Evolutionary conservation across 2,329 filamentous ascomycete species (phyloP).

Genomic region (Pseudogymnoascus sp.): DNA sequence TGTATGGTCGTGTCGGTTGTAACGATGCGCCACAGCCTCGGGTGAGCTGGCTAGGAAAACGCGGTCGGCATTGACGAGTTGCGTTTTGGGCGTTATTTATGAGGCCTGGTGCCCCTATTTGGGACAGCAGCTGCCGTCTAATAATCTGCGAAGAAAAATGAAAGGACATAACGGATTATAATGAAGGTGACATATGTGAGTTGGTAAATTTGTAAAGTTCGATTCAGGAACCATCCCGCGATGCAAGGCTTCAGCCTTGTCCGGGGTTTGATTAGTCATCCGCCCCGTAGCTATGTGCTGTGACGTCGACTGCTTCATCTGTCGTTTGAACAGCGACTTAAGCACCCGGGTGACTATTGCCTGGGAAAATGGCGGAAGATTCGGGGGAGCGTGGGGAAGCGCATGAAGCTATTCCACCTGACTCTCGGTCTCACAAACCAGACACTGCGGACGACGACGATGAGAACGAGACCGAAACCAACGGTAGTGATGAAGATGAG

Average conservation of each 20-base stretch:
- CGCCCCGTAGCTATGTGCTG: neutral
- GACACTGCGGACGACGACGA: slow-evolving; percentile 14
- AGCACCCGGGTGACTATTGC: neutral
- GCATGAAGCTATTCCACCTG: slow-evolving; percentile 16
- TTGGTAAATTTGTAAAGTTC: neutral
- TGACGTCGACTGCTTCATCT: slow-evolving; percentile 4
- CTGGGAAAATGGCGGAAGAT: slow-evolving; percentile 24
- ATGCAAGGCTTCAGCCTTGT: slow-evolving; percentile 1
- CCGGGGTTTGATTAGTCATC: neutral
- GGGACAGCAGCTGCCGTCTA: neutral
- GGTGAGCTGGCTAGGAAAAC: neutral
- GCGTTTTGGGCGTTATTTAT: neutral
- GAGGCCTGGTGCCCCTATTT: neutral
- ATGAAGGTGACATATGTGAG: neutral
- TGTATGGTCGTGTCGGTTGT: neutral
- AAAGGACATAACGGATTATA: neutral
- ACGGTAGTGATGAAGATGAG: slow-evolving; percentile 39
- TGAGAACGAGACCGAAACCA: slow-evolving; percentile 36
- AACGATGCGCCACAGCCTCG: neutral
- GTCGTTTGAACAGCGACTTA: neutral
- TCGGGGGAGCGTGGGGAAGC: slow-evolving; percentile 25
- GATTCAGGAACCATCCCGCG: neutral
- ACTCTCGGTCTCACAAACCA: slow-evolving; percentile 18
- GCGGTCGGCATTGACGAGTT: neutral
- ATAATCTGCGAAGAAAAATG: neutral